A percentile compares a stretch with the other conserved stretches of the same genome.
Conservation (phyloP, 2,329 filamentous ascomycete species). For the Phoma herbarum region DNA sequence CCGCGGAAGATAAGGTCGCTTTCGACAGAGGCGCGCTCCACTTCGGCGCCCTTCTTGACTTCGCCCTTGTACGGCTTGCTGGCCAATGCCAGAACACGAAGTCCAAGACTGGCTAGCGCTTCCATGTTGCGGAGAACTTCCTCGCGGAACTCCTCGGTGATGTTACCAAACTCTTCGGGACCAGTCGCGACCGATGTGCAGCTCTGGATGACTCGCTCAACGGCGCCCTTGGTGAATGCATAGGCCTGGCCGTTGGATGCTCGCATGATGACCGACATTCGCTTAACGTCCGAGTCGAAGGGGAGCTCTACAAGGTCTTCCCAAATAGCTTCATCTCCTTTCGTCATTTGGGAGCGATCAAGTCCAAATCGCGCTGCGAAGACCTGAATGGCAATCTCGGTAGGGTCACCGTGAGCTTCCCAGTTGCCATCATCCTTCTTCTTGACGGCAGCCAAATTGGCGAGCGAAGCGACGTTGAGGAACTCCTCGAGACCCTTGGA, state of each 20-base stretch:
- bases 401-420: conserved; percentile 56
- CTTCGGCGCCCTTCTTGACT: conserved; percentile 55
- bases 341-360: conserved; percentile 63
- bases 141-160: conserved; percentile 64
- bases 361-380: conserved; percentile 74
- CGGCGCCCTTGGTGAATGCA: conserved; percentile 72
- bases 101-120: conserved; percentile 69
- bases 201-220: conserved; percentile 72
- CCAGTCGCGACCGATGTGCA: conserved; percentile 64
- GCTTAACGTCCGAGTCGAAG: conserved; percentile 78
- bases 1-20: conserved; percentile 75
- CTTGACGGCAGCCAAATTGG: conserved; percentile 63
- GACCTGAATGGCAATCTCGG: conserved; percentile 78
- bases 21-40: conserved; percentile 71
- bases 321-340: conserved; percentile 42
- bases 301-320: conserved; percentile 69
- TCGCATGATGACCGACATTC: conserved; percentile 76
- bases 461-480: conserved; percentile 51
- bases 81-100: conserved; percentile 74
- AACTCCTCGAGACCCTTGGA: conserved; percentile 41
- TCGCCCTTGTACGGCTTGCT: conserved; percentile 56
- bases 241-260: conserved; percentile 45
- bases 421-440: conserved; percentile 53
- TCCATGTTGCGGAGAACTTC: conserved; percentile 75
- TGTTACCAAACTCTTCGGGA: conserved; percentile 48